A percentile compares a stretch with the other conserved stretches of the same genome.
These are phyloP conservation scores for Trichosporon sp. DNA, from an alignment of 1,284 basidiomycete genomes.

Conservation along the genomic window DNA sequence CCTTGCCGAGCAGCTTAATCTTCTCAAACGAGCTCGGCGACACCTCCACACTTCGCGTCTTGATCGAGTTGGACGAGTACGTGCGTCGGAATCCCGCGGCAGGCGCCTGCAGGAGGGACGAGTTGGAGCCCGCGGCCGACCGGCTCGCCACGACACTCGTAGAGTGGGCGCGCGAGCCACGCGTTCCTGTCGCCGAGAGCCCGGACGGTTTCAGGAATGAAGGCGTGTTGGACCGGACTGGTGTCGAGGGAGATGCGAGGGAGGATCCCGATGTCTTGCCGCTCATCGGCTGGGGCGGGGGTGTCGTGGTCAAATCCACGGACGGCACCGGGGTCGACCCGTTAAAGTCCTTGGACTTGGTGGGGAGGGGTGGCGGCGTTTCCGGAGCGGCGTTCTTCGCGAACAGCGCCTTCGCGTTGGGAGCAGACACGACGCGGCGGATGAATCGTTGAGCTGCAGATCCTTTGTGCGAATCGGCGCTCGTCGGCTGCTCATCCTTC, in stretches of 20 bases:
- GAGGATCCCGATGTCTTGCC: slow-evolving; percentile 66
- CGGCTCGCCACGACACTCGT: slow-evolving; percentile 29
- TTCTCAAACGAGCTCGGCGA: slow-evolving; percentile 88
- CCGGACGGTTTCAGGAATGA: slow-evolving; percentile 56
- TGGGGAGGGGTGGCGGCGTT: slow-evolving; percentile 45
- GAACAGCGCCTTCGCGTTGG: slow-evolving; percentile 91
- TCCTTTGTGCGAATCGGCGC: slow-evolving; percentile 24
- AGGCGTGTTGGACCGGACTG: slow-evolving; percentile 39
- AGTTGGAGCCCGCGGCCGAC: slow-evolving; percentile 9
- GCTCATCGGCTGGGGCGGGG: slow-evolving; percentile 47
- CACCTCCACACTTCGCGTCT: slow-evolving; percentile 87
- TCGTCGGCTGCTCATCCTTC: slow-evolving; percentile 19
- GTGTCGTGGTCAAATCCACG: slow-evolving; percentile 34
- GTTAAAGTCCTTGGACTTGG: slow-evolving; percentile 22
- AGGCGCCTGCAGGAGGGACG: slow-evolving; percentile 12
- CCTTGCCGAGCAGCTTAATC: slow-evolving; percentile 91
- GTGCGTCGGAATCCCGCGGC: slow-evolving; percentile 80
- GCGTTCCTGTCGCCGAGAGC: slow-evolving; percentile 40
- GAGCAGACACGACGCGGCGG: slow-evolving; percentile 91
- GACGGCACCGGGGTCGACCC: slow-evolving; percentile 14
- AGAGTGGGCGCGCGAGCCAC: slow-evolving; percentile 37
- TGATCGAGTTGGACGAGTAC: slow-evolving; percentile 97
- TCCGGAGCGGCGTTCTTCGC: slow-evolving; percentile 38
- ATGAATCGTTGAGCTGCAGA: slow-evolving; percentile 75
- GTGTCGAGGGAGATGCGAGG: slow-evolving; percentile 64